Percentiles rank a stretch among this genome's conserved stretches.
Conservation (phyloP, 164 flowering plant species). For the Magnolia sinica region DNA sequence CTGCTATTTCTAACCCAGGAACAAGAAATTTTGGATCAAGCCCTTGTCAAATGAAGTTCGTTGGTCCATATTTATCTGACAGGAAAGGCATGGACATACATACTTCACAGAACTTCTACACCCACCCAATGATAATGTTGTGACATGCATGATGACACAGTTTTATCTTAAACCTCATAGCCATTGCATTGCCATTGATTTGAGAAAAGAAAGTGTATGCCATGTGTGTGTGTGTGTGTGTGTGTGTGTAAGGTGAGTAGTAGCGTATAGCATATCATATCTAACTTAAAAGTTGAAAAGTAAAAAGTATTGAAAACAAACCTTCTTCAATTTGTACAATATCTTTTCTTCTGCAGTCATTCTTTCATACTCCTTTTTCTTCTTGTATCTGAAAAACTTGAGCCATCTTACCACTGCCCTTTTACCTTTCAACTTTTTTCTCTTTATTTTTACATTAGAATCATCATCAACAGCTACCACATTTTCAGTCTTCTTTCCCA, state of each 20-base stretch:
- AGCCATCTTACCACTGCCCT: conserved; percentile 93
- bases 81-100: not conserved
- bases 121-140: not conserved
- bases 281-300: not conserved
- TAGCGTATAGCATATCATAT: not conserved
- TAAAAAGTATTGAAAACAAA: conserved; percentile 13
- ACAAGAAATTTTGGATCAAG: not conserved
- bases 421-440: conserved; percentile 87
- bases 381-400: conserved; percentile 83
- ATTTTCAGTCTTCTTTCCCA: conserved; percentile 15
- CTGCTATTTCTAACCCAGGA: not conserved
- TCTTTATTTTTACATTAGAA: conserved; percentile 42
- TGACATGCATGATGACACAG: not conserved
- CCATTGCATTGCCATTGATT: not conserved
- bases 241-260: not conserved
- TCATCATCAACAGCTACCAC: conserved; percentile 16
- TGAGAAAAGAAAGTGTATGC: not conserved
- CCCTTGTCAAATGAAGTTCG: not conserved
- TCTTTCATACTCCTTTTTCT: conserved; percentile 83
- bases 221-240: no score
- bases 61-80: not conserved
- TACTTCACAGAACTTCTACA: not conserved
- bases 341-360: conserved; percentile 91
- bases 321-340: conserved; percentile 77
- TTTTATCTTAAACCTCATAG: not conserved